Percentiles rank a stretch among this genome's conserved stretches.
Conservation (phyloP, 805 yeast genomes). For the Candida insectorum region DNA sequence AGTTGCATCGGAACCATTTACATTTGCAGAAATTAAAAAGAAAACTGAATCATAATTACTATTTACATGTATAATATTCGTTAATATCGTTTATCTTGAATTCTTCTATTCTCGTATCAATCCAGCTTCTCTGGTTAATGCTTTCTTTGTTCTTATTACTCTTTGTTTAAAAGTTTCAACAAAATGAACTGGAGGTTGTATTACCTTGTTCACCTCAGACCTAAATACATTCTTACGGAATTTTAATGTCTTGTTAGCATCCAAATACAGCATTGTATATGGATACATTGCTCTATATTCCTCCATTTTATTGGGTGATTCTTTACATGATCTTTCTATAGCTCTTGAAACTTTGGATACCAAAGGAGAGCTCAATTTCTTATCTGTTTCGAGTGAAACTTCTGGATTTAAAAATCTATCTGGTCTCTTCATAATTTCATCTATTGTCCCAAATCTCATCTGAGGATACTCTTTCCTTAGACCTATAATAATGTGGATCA, state of each 20-base stretch:
- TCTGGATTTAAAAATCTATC: slow-evolving; percentile 30
- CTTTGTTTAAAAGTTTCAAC: slow-evolving; percentile 19
- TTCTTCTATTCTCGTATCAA: neutral
- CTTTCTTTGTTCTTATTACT: slow-evolving; percentile 21
- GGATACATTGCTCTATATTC: no score
- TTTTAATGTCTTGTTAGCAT: no score
- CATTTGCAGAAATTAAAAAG: slow-evolving; percentile 22
- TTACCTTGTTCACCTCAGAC: slow-evolving; percentile 16
- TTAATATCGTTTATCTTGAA: neutral
- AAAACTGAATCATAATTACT: slow-evolving; percentile 2
- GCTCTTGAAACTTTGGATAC: slow-evolving; percentile 14
- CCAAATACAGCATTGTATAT: no score
- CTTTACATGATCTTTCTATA: slow-evolving; percentile 16
- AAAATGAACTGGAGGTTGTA: slow-evolving; percentile 14
- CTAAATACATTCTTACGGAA: slow-evolving; percentile 17
- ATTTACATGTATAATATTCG: slow-evolving; percentile 4
- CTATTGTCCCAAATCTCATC: no score
- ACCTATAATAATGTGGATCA: no score
- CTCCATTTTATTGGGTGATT: no score
- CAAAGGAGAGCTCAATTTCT: slow-evolving; percentile 19
- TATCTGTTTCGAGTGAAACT: slow-evolving; percentile 17
- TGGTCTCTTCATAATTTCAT: slow-evolving; percentile 22
- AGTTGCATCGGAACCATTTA: slow-evolving; percentile 20
- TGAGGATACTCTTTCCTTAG: no score
- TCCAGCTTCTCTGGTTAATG: slow-evolving; percentile 11